Percentiles rank a stretch among this genome's conserved stretches.
These are phyloP conservation scores for Lodderomyces margitis DNA, from an alignment of 1,139 yeast genomes.

Conservation along the genomic window DNA sequence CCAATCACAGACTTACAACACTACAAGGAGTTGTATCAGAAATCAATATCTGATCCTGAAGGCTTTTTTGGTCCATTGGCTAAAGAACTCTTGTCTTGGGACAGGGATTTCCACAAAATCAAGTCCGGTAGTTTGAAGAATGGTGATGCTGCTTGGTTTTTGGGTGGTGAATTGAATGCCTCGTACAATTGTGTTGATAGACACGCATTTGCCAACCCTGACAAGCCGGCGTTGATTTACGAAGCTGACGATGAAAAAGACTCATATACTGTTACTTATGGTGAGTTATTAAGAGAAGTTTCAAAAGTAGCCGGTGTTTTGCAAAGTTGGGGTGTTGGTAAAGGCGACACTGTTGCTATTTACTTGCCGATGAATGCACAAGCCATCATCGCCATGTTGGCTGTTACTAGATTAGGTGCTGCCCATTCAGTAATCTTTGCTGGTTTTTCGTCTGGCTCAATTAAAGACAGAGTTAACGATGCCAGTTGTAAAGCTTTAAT, in stretches of 20 bases:
- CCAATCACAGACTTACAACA: constrained; percentile 57
- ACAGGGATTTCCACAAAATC: constrained; percentile 73
- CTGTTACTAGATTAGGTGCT: constrained; percentile 94
- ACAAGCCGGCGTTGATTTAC: constrained; percentile 85
- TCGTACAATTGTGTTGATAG: constrained; percentile 95
- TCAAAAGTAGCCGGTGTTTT: constrained; percentile 87
- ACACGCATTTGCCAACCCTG: constrained; percentile 84
- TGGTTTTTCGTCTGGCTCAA: constrained; percentile 93
- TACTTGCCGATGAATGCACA: constrained; percentile 98
- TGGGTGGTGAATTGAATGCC: constrained; percentile 92
- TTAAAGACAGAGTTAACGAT: constrained; percentile 85
- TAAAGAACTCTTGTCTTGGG: constrained; percentile 78
- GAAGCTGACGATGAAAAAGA: constrained; percentile 94
- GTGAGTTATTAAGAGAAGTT: constrained; percentile 83
- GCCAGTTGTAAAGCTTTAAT: constrained; percentile 87
- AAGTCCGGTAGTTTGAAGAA: constrained; percentile 66
- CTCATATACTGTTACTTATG: constrained; percentile 71
- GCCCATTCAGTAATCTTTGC: constrained; percentile 96
- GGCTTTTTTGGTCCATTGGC: constrained; percentile 84
- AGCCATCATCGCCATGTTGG: constrained; percentile 91
- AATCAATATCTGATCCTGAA: constrained; percentile 81
- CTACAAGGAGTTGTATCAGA: constrained; percentile 68
- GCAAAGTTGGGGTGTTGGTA: constrained; percentile 79
- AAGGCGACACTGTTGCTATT: constrained; percentile 96
- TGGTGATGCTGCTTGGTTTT: constrained; percentile 91